Conservation (phyloP, 495 filamentous ascomycete genomes). For the Durotheca rogersii region DNA sequence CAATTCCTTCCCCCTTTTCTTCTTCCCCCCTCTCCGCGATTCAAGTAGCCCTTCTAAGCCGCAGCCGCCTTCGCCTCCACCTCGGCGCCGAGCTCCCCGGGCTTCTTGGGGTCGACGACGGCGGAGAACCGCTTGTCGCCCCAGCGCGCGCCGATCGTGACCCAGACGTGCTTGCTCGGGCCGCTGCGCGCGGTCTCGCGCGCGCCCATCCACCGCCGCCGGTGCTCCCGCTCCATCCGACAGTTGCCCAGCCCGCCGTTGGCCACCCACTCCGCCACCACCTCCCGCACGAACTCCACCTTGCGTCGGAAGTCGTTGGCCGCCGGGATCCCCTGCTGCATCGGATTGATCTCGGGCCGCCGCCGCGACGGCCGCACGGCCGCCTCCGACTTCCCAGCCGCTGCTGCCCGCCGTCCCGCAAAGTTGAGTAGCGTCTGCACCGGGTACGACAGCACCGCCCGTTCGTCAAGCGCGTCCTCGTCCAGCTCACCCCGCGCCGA, state of each 20-base stretch:
- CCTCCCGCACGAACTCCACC: constrained; percentile 68
- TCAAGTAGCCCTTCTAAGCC: not conserved
- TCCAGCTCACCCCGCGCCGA: constrained; percentile 63
- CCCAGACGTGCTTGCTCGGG: constrained; percentile 75
- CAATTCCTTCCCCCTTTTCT: not conserved
- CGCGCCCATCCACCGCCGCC: constrained; percentile 67
- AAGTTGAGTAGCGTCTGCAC: constrained; percentile 60
- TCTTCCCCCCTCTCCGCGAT: not conserved
- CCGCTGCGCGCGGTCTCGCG: constrained; percentile 61
- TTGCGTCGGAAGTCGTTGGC: constrained; percentile 82
- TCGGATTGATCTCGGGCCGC: constrained; percentile 57
- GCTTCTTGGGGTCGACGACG: constrained; percentile 53
- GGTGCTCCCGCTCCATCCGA: constrained; percentile 48
- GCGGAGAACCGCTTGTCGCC: constrained; percentile 62
- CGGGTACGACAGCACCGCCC: constrained; percentile 61
- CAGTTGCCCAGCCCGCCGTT: constrained; percentile 68
- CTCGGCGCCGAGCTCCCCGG: constrained; percentile 49
- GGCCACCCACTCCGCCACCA: constrained; percentile 71
- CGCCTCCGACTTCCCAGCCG: no score
- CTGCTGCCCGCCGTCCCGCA: no score
- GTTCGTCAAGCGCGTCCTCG: constrained; percentile 62
- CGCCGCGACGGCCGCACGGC: constrained; percentile 48
- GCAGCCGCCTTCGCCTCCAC: constrained; percentile 40
- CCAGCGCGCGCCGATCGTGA: constrained; percentile 73
- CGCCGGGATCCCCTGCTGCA: constrained; percentile 61